These are phyloP conservation scores for Iberis pinnata DNA, from an alignment of 345 rosid species.

Conservation along the genomic window DNA sequence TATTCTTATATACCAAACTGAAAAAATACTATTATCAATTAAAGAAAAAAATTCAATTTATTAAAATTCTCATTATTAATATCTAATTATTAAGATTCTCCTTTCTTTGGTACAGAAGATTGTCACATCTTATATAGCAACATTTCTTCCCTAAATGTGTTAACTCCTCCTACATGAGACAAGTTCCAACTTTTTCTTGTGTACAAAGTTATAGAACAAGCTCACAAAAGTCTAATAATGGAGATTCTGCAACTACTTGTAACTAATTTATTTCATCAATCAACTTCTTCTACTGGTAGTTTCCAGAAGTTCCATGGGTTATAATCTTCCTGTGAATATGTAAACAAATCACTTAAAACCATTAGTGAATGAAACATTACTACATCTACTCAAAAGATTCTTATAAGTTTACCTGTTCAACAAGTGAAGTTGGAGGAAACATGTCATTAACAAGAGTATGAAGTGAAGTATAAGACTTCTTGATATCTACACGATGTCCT, in stretches of 20 bases:
- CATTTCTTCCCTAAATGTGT: constrained; percentile 19
- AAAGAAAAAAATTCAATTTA: neutral
- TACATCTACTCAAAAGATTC: neutral
- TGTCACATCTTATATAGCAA: constrained; percentile 14
- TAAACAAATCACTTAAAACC: constrained; percentile 11
- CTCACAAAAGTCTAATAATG: neutral
- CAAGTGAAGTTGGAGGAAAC: constrained; percentile 76
- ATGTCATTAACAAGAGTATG: constrained; percentile 89
- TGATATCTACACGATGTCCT: constrained; percentile 62
- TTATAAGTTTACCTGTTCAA: constrained; percentile 54
- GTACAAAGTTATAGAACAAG: too few species aligned
- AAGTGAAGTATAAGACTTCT: constrained; percentile 72
- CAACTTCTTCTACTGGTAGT: constrained; percentile 56
- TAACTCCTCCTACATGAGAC: constrained; percentile 24
- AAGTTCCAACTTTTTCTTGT: constrained; percentile 11
- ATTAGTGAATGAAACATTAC: neutral
- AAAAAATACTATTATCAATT: neutral
- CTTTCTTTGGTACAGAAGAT: constrained; percentile 16
- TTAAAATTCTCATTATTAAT: neutral
- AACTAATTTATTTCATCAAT: constrained; percentile 30
- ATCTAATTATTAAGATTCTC: neutral
- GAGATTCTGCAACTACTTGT: too few species aligned
- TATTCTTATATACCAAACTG: too few species aligned
- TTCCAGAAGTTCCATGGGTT: constrained; percentile 91
- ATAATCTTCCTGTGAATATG: constrained; percentile 63